These are phyloP conservation scores for Elaeis oleifera DNA, from an alignment of 202 grass and related monocot genomes.

Conservation along the genomic window DNA sequence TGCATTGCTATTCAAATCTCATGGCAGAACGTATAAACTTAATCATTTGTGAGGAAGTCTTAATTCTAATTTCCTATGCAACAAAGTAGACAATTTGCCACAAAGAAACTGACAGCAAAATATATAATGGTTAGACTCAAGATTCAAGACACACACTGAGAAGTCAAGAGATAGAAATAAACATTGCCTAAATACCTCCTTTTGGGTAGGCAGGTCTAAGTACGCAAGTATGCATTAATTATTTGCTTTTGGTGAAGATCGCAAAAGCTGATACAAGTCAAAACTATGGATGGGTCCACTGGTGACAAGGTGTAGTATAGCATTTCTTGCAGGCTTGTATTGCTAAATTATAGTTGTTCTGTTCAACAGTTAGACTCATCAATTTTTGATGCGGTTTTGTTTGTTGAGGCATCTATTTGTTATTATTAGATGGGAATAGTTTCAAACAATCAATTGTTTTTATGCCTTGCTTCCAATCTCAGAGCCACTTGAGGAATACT, in stretches of 20 bases:
- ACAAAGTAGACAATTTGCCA: too few species aligned
- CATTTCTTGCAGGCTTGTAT: background rate
- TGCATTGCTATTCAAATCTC: too few species aligned
- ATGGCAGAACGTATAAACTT: too few species aligned
- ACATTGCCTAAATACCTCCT: too few species aligned
- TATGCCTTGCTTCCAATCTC: constrained; percentile 7
- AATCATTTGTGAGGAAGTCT: too few species aligned
- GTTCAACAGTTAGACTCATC: constrained; percentile 16
- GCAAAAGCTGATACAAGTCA: background rate
- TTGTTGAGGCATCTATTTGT: constrained; percentile 24
- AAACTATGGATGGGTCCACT: background rate
- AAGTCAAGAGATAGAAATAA: too few species aligned
- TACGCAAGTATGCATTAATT: background rate
- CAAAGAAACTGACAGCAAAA: too few species aligned
- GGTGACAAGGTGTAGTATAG: background rate
- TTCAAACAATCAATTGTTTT: constrained; percentile 7
- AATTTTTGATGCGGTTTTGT: constrained; percentile 9
- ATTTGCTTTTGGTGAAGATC: constrained; percentile 6
- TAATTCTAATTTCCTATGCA: too few species aligned
- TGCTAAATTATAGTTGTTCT: background rate
- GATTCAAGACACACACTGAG: too few species aligned
- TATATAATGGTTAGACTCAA: too few species aligned
- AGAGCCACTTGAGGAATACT: constrained; percentile 8
- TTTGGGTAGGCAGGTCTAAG: too few species aligned
- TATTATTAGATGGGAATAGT: constrained; percentile 18